These are phyloP conservation scores for Dendrobium nobile DNA, from an alignment of 106 monocot genomes.

Conservation along the genomic window DNA sequence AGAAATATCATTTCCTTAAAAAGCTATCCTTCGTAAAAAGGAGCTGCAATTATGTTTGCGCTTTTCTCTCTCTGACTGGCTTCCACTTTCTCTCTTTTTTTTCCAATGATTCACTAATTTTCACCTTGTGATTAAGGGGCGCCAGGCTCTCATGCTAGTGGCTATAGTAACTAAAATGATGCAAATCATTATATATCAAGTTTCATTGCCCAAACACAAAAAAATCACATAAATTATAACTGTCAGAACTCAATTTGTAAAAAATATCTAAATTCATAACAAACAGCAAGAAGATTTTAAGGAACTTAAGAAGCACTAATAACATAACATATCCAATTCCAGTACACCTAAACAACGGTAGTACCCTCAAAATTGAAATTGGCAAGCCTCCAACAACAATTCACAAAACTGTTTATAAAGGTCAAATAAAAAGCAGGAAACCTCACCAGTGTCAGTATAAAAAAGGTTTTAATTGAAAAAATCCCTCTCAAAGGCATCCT, in stretches of 20 bases:
- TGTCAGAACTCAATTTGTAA: not conserved
- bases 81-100: not conserved
- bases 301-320: not conserved
- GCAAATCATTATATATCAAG: not conserved
- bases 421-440: not conserved
- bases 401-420: not conserved
- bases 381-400: not conserved
- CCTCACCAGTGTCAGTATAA: slow-evolving; percentile 82
- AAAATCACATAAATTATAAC: not conserved
- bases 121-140: not conserved
- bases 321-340: not conserved
- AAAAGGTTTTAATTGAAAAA: slow-evolving; percentile 96
- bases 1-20: no score
- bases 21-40: no score
- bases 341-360: not conserved
- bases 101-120: not conserved
- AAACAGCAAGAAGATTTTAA: not conserved
- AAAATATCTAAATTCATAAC: not conserved
- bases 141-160: not conserved
- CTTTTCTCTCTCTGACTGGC: not conserved
- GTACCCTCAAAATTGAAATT: not conserved
- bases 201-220: not conserved
- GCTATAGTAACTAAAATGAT: not conserved
- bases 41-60: not conserved
- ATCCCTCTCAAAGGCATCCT: slow-evolving; percentile 97